A percentile compares a stretch with the other conserved stretches of the same genome.
These are phyloP conservation scores for Boletus reticuloceps DNA, from an alignment of 768 basidiomycete genomes.

Conservation along the genomic window DNA sequence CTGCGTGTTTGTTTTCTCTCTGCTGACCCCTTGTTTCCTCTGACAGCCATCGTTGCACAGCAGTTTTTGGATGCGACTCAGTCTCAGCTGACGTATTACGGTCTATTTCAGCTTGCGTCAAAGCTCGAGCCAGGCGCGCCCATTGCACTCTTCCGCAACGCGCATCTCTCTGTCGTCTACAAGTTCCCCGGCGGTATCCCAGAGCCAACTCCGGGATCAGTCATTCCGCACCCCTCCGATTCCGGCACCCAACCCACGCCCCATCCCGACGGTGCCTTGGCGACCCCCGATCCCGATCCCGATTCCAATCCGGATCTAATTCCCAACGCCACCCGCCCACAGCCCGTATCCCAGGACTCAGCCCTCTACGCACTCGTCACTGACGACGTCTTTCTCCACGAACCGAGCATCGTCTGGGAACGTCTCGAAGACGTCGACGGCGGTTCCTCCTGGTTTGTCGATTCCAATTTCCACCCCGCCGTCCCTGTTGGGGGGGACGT, in stretches of 20 bases:
- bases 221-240: neutral
- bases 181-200: slow-evolving; percentile 36
- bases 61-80: slow-evolving; percentile 66
- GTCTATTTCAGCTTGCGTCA: slow-evolving; percentile 73
- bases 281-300: no score
- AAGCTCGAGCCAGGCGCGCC: slow-evolving; percentile 49
- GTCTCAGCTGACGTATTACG: slow-evolving; percentile 87
- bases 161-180: slow-evolving; percentile 86
- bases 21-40: neutral
- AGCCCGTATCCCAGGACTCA: slow-evolving; percentile 24
- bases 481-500: slow-evolving; percentile 79
- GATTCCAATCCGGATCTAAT: neutral
- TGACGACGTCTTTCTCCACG: slow-evolving; percentile 75
- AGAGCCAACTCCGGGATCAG: neutral
- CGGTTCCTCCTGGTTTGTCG: slow-evolving; percentile 72
- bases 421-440: slow-evolving; percentile 87
- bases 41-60: slow-evolving; percentile 61
- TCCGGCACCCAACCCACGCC: neutral
- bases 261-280: neutral
- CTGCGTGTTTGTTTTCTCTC: neutral
- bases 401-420: slow-evolving; percentile 87
- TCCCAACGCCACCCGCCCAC: neutral
- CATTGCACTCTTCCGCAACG: slow-evolving; percentile 88
- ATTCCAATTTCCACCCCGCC: slow-evolving; percentile 60
- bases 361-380: slow-evolving; percentile 82